Base-by-base conservation (phyloP, 495 filamentous ascomycete species). In the Rusavskia elegans region DNA sequence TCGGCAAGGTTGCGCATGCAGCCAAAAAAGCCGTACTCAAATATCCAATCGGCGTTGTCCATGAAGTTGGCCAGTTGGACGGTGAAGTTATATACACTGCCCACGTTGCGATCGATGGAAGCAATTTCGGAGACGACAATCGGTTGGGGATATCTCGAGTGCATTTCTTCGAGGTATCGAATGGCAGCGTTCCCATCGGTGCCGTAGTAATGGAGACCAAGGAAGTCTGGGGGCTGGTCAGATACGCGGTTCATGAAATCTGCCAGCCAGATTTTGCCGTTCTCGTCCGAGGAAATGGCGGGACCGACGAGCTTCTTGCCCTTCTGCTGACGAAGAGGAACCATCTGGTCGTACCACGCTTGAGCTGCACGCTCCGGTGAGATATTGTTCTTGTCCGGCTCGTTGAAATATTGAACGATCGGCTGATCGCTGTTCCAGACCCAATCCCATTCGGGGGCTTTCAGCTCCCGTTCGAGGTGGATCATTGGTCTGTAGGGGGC, bases 121-220 rank as follows among this genome's bases (percentile, higher is more conserved):
- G 68, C 69, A 50, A 73, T 66, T 52, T 73, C 70, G 25, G 63
- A 66, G 1, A 72, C 66, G 45, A 70, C 59, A 3, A 63, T 45
- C 48, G 46, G 45, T 16, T 63, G 53, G n/a, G 63, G 63, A 44
- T 60, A 67, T 42, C 62, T 68, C 17, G 63, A 51, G 48, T 73
- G 69, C 59, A 64, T 61, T 19, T 65, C 60, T 16, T 64, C 57
- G 30, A 65, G 45, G 44, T 63, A 68, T n/a, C 53, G 51, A 3
- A 69, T 69, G 19, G 55, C 56, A 0, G 54, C 49, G 19, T 45
- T 53, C 9, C 27, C 56, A 49, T 64, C 51, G 0, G 61, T 55
- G 20, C 64, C 66, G 56, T 72, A 73, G 57, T 70, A 73, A 59
- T 73, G 70, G 38, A 70, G 40, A 48, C 66, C 68, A 21, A 73